A percentile compares a stretch with the other conserved stretches of the same genome.
Evolutionary conservation across 2,329 filamentous ascomycete species (phyloP).

Genomic region (Didymella arachidicola): DNA sequence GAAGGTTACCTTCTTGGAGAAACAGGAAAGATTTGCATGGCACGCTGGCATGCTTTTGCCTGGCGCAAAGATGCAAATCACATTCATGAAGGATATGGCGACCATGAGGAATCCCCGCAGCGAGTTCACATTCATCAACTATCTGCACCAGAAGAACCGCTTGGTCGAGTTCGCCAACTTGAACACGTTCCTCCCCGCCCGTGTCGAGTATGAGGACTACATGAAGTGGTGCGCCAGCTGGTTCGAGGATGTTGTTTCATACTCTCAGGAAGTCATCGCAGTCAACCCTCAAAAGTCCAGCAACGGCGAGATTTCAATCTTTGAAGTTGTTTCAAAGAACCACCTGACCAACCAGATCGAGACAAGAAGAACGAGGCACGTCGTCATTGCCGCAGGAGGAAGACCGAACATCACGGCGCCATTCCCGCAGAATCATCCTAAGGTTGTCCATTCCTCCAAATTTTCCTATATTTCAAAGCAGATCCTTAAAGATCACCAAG

Average conservation of each 20-base stretch:
- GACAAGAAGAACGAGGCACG: conserved; percentile 68
- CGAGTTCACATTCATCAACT: conserved; percentile 95
- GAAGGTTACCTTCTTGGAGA: conserved; percentile 86
- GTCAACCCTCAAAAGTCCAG: conserved; percentile 67
- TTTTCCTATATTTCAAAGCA: conserved; percentile 72
- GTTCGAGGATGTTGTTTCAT: conserved; percentile 77
- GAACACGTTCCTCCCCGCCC: conserved; percentile 83
- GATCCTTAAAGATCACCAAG: conserved; percentile 64
- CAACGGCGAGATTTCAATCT: conserved; percentile 66
- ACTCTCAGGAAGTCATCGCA: conserved; percentile 78
- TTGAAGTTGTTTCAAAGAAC: conserved; percentile 72
- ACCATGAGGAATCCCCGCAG: conserved; percentile 87
- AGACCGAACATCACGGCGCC: conserved; percentile 73
- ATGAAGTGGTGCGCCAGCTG: conserved; percentile 87
- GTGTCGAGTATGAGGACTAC: conserved; percentile 94
- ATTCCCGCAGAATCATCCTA: conserved; percentile 73
- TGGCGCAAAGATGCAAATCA: conserved; percentile 96
- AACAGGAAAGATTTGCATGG: conserved; percentile 85
- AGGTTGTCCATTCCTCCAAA: conserved; percentile 86
- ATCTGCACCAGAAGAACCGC: conserved; percentile 81
- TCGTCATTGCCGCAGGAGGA: conserved; percentile 74
- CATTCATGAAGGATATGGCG: conserved; percentile 94
- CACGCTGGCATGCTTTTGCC: conserved; percentile 95
- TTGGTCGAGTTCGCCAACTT: conserved; percentile 92
- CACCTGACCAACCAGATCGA: conserved; percentile 62